Base-by-base conservation (phyloP, 805 yeast genomes). In the Candida suzukii region DNA sequence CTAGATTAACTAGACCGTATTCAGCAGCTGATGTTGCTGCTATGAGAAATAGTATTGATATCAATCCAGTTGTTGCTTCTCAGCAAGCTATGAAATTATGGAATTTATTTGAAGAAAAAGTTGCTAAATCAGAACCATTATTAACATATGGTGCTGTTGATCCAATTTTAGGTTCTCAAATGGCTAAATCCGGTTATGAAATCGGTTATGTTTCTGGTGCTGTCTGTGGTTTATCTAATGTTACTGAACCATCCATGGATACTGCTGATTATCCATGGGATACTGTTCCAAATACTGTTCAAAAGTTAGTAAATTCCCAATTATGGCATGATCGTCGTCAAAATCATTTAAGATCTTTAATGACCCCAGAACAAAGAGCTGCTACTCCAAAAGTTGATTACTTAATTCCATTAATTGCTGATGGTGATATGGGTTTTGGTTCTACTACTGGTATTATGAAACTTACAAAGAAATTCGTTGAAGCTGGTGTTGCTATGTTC, bases 231-330 rank as follows among this genome's bases (percentile, higher is more conserved):
- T 55, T 78, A 40, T 77, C 81, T 11, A 72, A 79, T 3, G 78
- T 82, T 5, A 73, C 77, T 50, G 84, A 78, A 49, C 83, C 78
- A 1, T 70, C 78, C 2, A 83, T 83, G 12, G 85, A 78, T 52
- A 75, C 78, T 52, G 85, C 83, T 21, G 85, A 78, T 52, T 78
- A 78, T 49, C 83, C 85, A 0, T 78, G 79, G 55, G 79, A 78
- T 49, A 78, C 84, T 0, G 83, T 78, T 2, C 85, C 85, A 20
- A 76, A 76, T 52, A 80, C 78, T 51, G 83, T 78, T 10, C 80
- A 78, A 46, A 64, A 81, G 40, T 53, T 78, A 35, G 78, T 76
- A 56, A 68, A 70, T 46, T 80, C 83, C 3, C 83, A 78, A 57
- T 62, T 62, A 46, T 60, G 77, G 54, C 83, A 78, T 49, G 83